A percentile compares a stretch with the other conserved stretches of the same genome.
phyloP scores from a whole-genome alignment of 371 early-diverging fungal genomes.

The Apophysomyces trapeziformis region DNA sequence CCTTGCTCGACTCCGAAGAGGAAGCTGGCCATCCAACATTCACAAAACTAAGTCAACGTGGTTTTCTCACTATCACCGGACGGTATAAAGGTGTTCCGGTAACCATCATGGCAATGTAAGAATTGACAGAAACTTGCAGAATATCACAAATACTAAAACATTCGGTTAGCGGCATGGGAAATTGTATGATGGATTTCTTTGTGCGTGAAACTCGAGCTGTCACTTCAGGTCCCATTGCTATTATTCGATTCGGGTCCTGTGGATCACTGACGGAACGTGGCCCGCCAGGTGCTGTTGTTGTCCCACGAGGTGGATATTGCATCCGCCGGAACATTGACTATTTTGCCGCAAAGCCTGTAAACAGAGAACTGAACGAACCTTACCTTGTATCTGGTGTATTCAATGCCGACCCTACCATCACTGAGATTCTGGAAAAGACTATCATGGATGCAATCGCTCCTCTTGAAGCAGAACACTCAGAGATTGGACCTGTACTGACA shows the following conservation, averaged over 20 bases:
- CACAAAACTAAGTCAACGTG: slow-evolving; percentile 73
- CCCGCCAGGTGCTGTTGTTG: slow-evolving; percentile 73
- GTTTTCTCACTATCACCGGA: slow-evolving; percentile 93
- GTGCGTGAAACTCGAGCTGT: slow-evolving; percentile 90
- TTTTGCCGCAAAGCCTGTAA: slow-evolving; percentile 54
- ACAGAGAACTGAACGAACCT: slow-evolving; percentile 46
- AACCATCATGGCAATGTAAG: slow-evolving; percentile 85
- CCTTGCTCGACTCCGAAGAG: slow-evolving; percentile 63
- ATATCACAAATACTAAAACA: neutral
- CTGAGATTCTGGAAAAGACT: slow-evolving; percentile 41
- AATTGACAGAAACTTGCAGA: slow-evolving; percentile 2
- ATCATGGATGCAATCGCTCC: slow-evolving; percentile 37
- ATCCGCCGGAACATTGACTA: slow-evolving; percentile 82
- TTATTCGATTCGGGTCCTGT: slow-evolving; percentile 92
- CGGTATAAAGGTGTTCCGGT: slow-evolving; percentile 81
- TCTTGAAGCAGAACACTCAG: slow-evolving; percentile 20
- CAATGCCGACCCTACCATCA: slow-evolving; percentile 66
- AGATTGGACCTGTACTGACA: slow-evolving; percentile 62
- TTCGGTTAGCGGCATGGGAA: slow-evolving; percentile 67
- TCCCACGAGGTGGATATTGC: slow-evolving; percentile 75
- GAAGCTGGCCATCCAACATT: slow-evolving; percentile 56
- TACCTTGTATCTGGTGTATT: slow-evolving; percentile 72
- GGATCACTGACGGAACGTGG: slow-evolving; percentile 74
- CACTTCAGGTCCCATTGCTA: slow-evolving; percentile 80
- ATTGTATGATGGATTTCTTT: slow-evolving; percentile 94